Evolutionary conservation across 208 protist species (phyloP).

Genomic region (Acanthamoeba quina): DNA sequence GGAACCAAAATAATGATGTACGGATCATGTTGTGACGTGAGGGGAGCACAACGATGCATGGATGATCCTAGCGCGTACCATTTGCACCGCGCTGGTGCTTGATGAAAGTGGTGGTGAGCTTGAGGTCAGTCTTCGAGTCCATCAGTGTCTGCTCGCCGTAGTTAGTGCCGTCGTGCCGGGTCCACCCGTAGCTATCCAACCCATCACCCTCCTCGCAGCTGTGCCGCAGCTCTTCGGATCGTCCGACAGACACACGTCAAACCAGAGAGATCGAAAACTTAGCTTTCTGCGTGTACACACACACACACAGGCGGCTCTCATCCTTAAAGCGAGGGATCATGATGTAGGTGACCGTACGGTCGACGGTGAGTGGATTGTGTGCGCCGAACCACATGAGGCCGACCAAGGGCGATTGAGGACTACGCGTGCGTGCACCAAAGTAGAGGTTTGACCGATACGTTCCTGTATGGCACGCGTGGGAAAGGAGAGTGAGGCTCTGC

Average conservation of each 20-base stretch:
- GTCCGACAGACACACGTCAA: neutral
- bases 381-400: conserved; percentile 84
- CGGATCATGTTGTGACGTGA: too few relatives aligned
- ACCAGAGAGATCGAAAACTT: neutral
- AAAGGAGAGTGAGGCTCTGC: too few relatives aligned
- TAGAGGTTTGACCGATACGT: conserved; percentile 85
- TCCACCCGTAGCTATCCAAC: conserved; percentile 81
- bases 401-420: conserved; percentile 68
- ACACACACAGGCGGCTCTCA: neutral
- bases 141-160: conserved; percentile 83
- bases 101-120: conserved; percentile 40
- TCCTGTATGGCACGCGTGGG: conserved; percentile 26
- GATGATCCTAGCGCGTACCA: neutral
- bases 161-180: conserved; percentile 81
- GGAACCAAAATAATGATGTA: too few relatives aligned
- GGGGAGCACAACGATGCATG: neutral
- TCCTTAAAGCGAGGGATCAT: neutral
- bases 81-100: conserved; percentile 1
- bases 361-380: conserved; percentile 5
- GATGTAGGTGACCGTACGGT: neutral
- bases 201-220: conserved; percentile 78
- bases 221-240: conserved; percentile 73
- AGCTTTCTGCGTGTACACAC: neutral
- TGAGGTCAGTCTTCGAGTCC: conserved; percentile 75
- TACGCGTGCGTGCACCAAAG: conserved; percentile 82